Percentiles rank a stretch among this genome's conserved stretches.
phyloP scores from a whole-genome alignment of 495 filamentous ascomycete genomes.

The Aeminium ludgeri region DNA sequence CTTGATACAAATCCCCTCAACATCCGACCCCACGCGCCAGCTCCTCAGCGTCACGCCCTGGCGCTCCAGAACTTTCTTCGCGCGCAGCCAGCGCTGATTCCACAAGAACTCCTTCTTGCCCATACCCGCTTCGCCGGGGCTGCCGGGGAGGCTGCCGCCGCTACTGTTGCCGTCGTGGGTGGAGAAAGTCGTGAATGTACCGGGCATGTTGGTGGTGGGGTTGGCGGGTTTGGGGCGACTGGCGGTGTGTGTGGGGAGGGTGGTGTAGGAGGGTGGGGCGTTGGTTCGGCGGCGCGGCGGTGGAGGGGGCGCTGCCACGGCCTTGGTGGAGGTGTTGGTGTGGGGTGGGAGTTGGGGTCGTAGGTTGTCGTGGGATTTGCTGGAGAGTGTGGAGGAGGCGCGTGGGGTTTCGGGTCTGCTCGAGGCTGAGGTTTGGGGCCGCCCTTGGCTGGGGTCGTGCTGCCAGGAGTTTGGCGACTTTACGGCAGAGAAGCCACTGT shows the following conservation, averaged over 20 bases:
- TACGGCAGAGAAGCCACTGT: not conserved
- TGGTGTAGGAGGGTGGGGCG: slow-evolving; percentile 27
- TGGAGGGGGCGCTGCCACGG: slow-evolving; percentile 21
- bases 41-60: slow-evolving; percentile 59
- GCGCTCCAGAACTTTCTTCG: slow-evolving; percentile 48
- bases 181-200: no score
- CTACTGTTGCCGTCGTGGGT: slow-evolving; percentile 4
- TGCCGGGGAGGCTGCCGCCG: slow-evolving; percentile 9
- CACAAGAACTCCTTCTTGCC: slow-evolving; percentile 78
- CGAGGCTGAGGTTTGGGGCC: not conserved
- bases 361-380: slow-evolving; percentile 3
- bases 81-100: slow-evolving; percentile 59
- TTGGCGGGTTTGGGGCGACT: no score
- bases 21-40: slow-evolving; percentile 78
- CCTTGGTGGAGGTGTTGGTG: not conserved
- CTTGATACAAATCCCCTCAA: slow-evolving; percentile 38
- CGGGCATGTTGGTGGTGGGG: no score
- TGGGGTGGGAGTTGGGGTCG: not conserved
- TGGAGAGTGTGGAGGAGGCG: slow-evolving; percentile 1
- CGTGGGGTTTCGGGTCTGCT: slow-evolving; percentile 2
- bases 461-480: slow-evolving; percentile 2
- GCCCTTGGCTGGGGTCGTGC: not conserved
- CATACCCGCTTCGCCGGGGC: slow-evolving; percentile 15
- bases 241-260: slow-evolving; percentile 19
- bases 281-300: slow-evolving; percentile 24